Percentiles rank a stretch among this genome's conserved stretches.
These are phyloP conservation scores for Stygiomarasmius scandens DNA, from an alignment of 1,284 basidiomycete species.

Conservation along the genomic window DNA sequence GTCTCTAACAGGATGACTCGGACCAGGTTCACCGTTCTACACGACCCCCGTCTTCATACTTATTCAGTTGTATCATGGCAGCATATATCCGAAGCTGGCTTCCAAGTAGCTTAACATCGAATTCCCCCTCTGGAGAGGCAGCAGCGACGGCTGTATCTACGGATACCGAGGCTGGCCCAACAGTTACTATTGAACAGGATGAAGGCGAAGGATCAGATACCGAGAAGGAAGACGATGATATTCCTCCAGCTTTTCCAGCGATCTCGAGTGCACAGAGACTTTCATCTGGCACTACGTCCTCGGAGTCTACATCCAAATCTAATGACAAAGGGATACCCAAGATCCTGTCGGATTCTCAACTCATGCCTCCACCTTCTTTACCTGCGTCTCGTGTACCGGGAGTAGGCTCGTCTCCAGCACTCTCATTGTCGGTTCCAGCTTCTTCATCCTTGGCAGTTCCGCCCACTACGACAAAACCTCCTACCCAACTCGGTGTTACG, in stretches of 20 bases:
- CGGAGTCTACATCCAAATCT: neutral
- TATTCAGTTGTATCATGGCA: slow-evolving; percentile 33
- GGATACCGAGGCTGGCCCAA: slow-evolving; percentile 20
- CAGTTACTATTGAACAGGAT: slow-evolving; percentile 42
- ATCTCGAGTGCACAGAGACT: slow-evolving; percentile 82
- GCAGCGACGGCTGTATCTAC: slow-evolving; percentile 10
- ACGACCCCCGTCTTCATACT: neutral
- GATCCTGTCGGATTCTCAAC: slow-evolving; percentile 54
- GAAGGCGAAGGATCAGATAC: slow-evolving; percentile 57
- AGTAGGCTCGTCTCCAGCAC: slow-evolving; percentile 26
- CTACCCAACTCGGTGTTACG: slow-evolving; percentile 36
- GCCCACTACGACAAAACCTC: slow-evolving; percentile 57
- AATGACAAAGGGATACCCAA: slow-evolving; percentile 31
- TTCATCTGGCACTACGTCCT: slow-evolving; percentile 23
- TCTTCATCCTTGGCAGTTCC: slow-evolving; percentile 55
- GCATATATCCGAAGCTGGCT: slow-evolving; percentile 57
- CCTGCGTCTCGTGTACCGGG: neutral
- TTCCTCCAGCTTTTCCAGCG: slow-evolving; percentile 83
- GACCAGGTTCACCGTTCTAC: neutral
- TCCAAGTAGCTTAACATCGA: slow-evolving; percentile 17
- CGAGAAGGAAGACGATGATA: slow-evolving; percentile 62
- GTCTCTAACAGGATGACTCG: neutral
- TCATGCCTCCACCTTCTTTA: slow-evolving; percentile 73
- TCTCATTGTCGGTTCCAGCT: slow-evolving; percentile 41
- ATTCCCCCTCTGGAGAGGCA: slow-evolving; percentile 26